phyloP scores from a whole-genome alignment of 768 basidiomycete genomes.

The Trametes elegans region DNA sequence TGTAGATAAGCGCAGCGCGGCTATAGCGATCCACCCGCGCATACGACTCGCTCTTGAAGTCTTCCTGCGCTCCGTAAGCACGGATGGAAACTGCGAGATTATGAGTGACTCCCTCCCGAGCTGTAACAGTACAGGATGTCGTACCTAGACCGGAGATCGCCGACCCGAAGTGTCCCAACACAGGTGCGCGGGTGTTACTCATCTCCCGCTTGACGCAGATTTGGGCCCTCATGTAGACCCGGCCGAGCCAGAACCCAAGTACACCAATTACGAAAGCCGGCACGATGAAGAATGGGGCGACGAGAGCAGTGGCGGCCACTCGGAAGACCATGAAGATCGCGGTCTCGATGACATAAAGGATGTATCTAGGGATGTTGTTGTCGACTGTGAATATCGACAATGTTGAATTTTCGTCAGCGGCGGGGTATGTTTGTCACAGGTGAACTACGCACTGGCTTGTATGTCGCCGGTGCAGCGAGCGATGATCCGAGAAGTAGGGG shows the following conservation, averaged over 20 bases:
- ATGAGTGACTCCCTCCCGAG: neutral
- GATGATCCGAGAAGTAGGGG: conserved; percentile 58
- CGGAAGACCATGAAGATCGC: conserved; percentile 35
- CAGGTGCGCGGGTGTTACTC: conserved; percentile 48
- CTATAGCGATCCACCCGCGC: conserved; percentile 47
- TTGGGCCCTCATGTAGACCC: conserved; percentile 55
- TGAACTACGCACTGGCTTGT: conserved; percentile 26
- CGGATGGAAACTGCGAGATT: conserved; percentile 42
- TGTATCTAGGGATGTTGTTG: conserved; percentile 29
- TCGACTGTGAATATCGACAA: conserved; percentile 30
- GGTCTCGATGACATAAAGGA: conserved; percentile 32
- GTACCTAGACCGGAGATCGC: conserved; percentile 47
- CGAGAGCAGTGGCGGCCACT: conserved; percentile 35
- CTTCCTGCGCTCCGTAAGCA: conserved; percentile 51
- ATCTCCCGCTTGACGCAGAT: conserved; percentile 55
- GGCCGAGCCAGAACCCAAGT: conserved; percentile 43
- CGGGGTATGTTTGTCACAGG: too few species aligned
- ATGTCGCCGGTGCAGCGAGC: conserved; percentile 69
- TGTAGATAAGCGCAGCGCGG: conserved; percentile 41
- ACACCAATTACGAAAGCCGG: conserved; percentile 36
- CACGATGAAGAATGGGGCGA: conserved; percentile 40
- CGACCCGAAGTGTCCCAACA: conserved; percentile 50
- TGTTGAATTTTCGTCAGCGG: neutral
- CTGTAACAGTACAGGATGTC: neutral
- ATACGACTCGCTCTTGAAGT: conserved; percentile 42